Evolutionary conservation across 2,329 filamentous ascomycete genomes (phyloP).

Genomic region (Fusarium sp.): DNA sequence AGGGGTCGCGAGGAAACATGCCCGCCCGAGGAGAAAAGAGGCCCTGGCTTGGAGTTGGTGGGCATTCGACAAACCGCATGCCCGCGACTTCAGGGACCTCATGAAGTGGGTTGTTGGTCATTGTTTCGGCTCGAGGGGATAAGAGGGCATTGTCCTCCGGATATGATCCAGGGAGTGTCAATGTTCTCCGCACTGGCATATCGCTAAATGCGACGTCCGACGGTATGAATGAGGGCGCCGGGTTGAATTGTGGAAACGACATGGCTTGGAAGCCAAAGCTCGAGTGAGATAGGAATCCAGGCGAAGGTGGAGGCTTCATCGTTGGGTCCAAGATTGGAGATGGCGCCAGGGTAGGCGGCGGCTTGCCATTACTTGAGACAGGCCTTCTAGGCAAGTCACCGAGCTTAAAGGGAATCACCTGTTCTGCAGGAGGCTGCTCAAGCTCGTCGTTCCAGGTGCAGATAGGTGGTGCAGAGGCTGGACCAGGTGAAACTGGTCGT

Average conservation of each 20-base stretch:
- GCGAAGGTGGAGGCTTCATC: constrained; percentile 54
- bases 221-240: constrained; percentile 14
- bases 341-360: constrained; percentile 19
- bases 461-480: constrained; percentile 72
- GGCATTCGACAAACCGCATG: constrained; percentile 62
- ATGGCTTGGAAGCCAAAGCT: constrained; percentile 56
- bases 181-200: constrained; percentile 47
- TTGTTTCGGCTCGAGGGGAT: constrained; percentile 76
- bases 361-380: constrained; percentile 46
- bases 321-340: constrained; percentile 38
- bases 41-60: constrained; percentile 61
- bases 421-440: constrained; percentile 50
- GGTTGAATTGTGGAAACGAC: constrained; percentile 41
- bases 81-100: constrained; percentile 55
- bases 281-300: constrained; percentile 54
- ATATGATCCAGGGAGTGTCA: constrained; percentile 48
- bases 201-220: constrained; percentile 25
- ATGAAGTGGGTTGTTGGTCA: constrained; percentile 74
- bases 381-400: constrained; percentile 48
- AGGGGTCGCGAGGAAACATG: constrained; percentile 63
- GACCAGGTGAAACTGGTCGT: constrained; percentile 66
- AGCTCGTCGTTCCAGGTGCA: constrained; percentile 65
- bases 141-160: constrained; percentile 66
- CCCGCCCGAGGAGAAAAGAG: constrained; percentile 63
- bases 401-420: constrained; percentile 33